Percentiles rank a stretch among this genome's conserved stretches.
phyloP scores from a whole-genome alignment of 805 yeast genomes.

The Myxozyma neglecta region DNA sequence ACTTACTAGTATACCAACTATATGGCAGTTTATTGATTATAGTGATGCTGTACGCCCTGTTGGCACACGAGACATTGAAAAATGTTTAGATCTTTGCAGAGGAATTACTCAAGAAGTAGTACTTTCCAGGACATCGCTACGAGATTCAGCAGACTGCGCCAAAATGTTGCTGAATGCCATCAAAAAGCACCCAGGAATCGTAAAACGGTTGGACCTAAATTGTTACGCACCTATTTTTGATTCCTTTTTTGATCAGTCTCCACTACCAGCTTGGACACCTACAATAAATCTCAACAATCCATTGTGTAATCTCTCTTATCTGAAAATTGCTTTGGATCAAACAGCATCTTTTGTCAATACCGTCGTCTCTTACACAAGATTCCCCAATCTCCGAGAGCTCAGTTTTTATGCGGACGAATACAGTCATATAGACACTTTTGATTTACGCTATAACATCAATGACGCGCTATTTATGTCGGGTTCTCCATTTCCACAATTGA shows the following conservation, averaged over 20 bases:
- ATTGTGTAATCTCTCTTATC: not conserved
- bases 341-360: not conserved
- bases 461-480: not conserved
- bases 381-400: constrained; percentile 1
- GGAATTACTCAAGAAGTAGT: not conserved
- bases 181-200: not conserved
- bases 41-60: constrained; percentile 11
- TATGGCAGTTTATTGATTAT: constrained; percentile 13
- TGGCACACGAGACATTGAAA: not conserved
- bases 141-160: not conserved
- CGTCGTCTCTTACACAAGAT: not conserved
- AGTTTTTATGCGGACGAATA: not conserved
- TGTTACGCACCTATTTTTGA: not conserved
- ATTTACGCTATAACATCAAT: not conserved
- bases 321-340: constrained; percentile 10
- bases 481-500: not conserved
- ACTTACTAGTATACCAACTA: not conserved
- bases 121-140: not conserved
- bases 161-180: not conserved
- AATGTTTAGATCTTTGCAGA: not conserved
- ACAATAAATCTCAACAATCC: not conserved
- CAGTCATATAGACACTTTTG: not conserved
- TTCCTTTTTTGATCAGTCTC: not conserved
- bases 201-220: constrained; percentile 3
- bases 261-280: too few species aligned